A percentile compares a stretch with the other conserved stretches of the same genome.
phyloP scores from a whole-genome alignment of 2,329 filamentous ascomycete species.

The Trichoderma brevicompactum region DNA sequence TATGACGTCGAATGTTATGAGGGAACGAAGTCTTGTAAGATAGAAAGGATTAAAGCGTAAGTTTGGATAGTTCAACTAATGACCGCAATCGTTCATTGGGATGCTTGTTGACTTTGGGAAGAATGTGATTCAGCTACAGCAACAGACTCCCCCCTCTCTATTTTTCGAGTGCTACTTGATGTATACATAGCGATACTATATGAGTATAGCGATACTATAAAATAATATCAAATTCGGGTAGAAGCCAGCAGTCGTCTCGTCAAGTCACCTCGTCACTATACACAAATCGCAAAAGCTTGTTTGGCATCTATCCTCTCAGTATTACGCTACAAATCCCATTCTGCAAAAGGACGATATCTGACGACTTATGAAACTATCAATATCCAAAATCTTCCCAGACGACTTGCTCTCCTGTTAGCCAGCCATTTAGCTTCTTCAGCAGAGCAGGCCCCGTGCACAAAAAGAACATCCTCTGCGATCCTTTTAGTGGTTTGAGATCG shows the following conservation, averaged over 20 bases:
- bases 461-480: constrained; percentile 54
- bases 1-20: background rate
- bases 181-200: background rate
- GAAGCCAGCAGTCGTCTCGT: background rate
- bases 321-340: background rate
- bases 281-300: background rate
- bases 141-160: background rate
- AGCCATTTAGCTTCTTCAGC: constrained; percentile 51
- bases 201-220: background rate
- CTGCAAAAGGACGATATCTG: too few relatives aligned
- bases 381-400: constrained; percentile 67
- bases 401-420: constrained; percentile 59
- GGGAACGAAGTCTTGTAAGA: background rate
- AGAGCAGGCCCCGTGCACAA: constrained; percentile 52
- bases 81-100: too few relatives aligned
- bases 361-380: constrained; percentile 37
- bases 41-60: background rate
- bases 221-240: background rate
- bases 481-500: constrained; percentile 50
- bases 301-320: background rate
- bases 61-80: background rate
- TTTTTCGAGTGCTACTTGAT: background rate
- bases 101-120: background rate
- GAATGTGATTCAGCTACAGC: background rate
- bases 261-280: background rate